Evolutionary conservation across 1,139 yeast species (phyloP).

Genomic region (Hemisphaericaspora xylanilytica): DNA sequence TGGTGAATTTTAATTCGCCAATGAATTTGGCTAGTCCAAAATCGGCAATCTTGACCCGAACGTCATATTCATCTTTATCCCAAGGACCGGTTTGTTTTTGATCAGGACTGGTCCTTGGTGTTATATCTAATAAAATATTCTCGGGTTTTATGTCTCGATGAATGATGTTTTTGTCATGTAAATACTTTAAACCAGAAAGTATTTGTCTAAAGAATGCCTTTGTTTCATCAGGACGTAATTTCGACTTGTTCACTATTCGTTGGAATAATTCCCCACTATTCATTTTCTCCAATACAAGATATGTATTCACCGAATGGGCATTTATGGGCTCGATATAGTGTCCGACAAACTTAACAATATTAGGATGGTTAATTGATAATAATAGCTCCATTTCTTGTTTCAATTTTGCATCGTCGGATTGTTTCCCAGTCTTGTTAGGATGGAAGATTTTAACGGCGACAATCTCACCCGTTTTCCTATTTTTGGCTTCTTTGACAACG

Average conservation of each 20-base stretch:
- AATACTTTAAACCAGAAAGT: slow-evolving; percentile 57
- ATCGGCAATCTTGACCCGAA: slow-evolving; percentile 74
- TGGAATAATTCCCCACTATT: slow-evolving; percentile 75
- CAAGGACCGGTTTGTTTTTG: slow-evolving; percentile 67
- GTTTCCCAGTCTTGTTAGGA: slow-evolving; percentile 47
- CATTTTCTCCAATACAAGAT: slow-evolving; percentile 67
- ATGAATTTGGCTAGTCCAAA: slow-evolving; percentile 78
- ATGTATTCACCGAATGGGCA: slow-evolving; percentile 54
- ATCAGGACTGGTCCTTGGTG: slow-evolving; percentile 36
- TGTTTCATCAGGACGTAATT: slow-evolving; percentile 59
- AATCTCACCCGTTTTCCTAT: slow-evolving; percentile 53
- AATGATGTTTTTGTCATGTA: slow-evolving; percentile 74
- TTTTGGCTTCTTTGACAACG: slow-evolving; percentile 66
- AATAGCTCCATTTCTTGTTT: slow-evolving; percentile 68
- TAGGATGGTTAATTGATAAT: slow-evolving; percentile 65
- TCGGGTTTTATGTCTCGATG: slow-evolving; percentile 91
- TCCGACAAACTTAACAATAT: slow-evolving; percentile 65
- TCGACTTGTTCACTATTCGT: slow-evolving; percentile 62
- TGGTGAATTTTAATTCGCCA: slow-evolving; percentile 73
- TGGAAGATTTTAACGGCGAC: slow-evolving; percentile 79
- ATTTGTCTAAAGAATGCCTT: slow-evolving; percentile 60
- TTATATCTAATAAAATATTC: slow-evolving; percentile 73
- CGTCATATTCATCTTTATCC: slow-evolving; percentile 63
- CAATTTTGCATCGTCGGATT: slow-evolving; percentile 50
- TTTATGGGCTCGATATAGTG: slow-evolving; percentile 69